Conservation (phyloP, 257 asterid species). For the Fraxinus pennsylvanica region DNA sequence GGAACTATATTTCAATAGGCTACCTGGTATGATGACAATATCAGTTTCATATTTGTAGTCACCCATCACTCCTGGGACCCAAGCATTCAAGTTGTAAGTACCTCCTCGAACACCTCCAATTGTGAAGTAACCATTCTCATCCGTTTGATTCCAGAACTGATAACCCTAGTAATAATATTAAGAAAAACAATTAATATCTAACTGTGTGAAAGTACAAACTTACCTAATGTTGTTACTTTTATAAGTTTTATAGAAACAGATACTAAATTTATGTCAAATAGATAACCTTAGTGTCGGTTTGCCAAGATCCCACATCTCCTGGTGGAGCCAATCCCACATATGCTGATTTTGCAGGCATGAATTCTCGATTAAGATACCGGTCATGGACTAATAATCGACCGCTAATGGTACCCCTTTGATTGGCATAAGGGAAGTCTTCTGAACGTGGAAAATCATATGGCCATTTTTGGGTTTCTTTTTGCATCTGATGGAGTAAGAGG, state of each 20-base stretch:
- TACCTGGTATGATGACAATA: conserved; percentile 46
- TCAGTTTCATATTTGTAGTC: conserved; percentile 43
- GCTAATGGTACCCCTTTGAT: conserved; percentile 52
- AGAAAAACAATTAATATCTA: neutral
- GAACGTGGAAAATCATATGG: conserved; percentile 77
- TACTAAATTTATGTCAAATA: too few relatives aligned
- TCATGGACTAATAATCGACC: conserved; percentile 67
- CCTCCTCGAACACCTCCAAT: conserved; percentile 42
- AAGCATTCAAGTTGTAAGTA: conserved; percentile 54
- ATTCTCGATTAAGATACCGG: conserved; percentile 31
- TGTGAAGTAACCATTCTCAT: conserved; percentile 45
- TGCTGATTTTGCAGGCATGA: conserved; percentile 47
- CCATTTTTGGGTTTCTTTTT: conserved; percentile 62
- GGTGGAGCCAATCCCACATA: conserved; percentile 73
- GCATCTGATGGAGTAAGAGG: conserved; percentile 27
- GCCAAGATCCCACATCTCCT: conserved; percentile 81
- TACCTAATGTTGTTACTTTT: neutral
- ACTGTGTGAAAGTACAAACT: neutral
- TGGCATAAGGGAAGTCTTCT: conserved; percentile 42
- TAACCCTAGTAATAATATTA: conserved; percentile 45
- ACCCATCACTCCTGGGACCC: conserved; percentile 69
- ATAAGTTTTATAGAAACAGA: neutral
- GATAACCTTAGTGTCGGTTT: conserved; percentile 55
- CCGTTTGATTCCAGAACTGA: conserved; percentile 69
- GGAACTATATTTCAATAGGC: neutral